Evolutionary conservation across 2,329 filamentous ascomycete genomes (phyloP).

Genomic region (Pseudonectria foliicola): DNA sequence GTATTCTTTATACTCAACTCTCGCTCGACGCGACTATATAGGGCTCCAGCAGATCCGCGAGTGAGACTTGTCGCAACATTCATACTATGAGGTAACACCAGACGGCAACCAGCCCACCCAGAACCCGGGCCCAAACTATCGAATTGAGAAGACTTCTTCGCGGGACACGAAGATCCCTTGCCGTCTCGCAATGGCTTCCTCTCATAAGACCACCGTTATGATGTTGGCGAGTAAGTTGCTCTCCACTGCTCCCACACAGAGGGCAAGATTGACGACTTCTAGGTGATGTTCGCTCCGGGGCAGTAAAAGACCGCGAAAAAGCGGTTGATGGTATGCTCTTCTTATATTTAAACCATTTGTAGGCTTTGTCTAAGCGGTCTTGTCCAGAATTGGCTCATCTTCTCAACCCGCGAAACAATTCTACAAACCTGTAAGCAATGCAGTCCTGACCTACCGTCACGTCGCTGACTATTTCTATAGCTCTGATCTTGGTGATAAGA

Average conservation of each 20-base stretch:
- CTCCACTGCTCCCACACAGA: neutral
- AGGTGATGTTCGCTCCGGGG: slow-evolving; percentile 30
- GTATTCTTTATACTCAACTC: too few species aligned
- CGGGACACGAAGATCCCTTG: neutral
- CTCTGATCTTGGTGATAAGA: slow-evolving; percentile 58
- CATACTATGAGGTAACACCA: too few species aligned
- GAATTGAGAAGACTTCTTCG: neutral
- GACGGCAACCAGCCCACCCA: too few species aligned
- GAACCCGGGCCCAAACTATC: too few species aligned
- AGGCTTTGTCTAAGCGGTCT: slow-evolving; percentile 4
- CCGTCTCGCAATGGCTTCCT: slow-evolving; percentile 24
- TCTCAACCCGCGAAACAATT: slow-evolving; percentile 31
- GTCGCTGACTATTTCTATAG: slow-evolving; percentile 18
- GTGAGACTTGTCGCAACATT: too few species aligned
- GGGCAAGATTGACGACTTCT: slow-evolving; percentile 6
- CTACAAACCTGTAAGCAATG: slow-evolving; percentile 28
- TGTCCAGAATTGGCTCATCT: slow-evolving; percentile 30
- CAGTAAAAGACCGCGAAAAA: slow-evolving; percentile 31
- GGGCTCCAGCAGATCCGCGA: too few species aligned
- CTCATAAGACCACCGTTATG: slow-evolving; percentile 27
- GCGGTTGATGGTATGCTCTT: slow-evolving; percentile 33
- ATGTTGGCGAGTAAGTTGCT: slow-evolving; percentile 27
- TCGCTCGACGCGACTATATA: too few species aligned
- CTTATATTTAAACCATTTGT: neutral
- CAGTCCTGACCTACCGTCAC: neutral